Percentiles rank a stretch among this genome's conserved stretches.
These are phyloP conservation scores for Plasmopara viticola DNA, from an alignment of 352 stramenopile species.

Conservation along the genomic window DNA sequence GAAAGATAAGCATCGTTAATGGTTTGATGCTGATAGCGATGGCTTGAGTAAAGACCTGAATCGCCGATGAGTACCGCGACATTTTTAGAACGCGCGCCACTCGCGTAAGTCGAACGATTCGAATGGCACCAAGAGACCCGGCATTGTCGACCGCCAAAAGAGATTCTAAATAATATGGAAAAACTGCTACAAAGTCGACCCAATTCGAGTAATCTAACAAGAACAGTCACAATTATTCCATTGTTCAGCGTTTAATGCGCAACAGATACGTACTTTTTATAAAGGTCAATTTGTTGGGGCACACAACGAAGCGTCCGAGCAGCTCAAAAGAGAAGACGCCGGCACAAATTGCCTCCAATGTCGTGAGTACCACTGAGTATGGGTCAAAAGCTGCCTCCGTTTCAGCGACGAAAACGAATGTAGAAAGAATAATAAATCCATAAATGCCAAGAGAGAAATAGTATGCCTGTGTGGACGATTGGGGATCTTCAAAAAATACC, in stretches of 20 bases:
- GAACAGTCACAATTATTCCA: background rate
- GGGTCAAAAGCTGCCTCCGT: constrained; percentile 42
- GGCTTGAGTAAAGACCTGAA: constrained; percentile 76
- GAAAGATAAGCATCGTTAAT: constrained; percentile 82
- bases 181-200: constrained; percentile 76
- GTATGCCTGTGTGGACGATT: constrained; percentile 52
- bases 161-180: constrained; percentile 80
- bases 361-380: constrained; percentile 28
- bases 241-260: background rate
- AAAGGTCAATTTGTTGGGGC: constrained; percentile 45
- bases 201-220: constrained; percentile 63
- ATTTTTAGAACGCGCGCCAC: constrained; percentile 85
- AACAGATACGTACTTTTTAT: constrained; percentile 30
- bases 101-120: constrained; percentile 77
- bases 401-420: constrained; percentile 59
- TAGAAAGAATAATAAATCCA: constrained; percentile 59
- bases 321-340: constrained; percentile 63
- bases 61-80: constrained; percentile 80
- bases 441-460: constrained; percentile 61
- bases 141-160: constrained; percentile 63
- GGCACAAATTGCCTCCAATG: constrained; percentile 45
- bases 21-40: constrained; percentile 71
- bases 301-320: constrained; percentile 35
- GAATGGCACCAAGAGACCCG: constrained; percentile 59
- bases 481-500: constrained; percentile 62